Conservation (phyloP, 2,329 filamentous ascomycete species). For the Graphium sp. region DNA sequence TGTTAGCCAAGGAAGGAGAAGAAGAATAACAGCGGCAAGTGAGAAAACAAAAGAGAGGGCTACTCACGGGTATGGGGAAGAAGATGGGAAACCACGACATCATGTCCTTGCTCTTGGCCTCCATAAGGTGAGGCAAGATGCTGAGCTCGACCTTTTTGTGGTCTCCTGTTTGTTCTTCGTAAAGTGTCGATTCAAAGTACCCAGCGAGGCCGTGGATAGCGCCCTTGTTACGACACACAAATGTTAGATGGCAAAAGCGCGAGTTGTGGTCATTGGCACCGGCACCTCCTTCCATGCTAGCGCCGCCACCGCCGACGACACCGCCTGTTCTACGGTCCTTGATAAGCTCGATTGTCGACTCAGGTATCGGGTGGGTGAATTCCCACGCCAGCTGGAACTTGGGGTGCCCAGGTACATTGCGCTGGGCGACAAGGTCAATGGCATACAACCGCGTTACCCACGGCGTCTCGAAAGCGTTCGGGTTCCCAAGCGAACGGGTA, state of each 20-base stretch:
- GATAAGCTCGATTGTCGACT: constrained; percentile 34
- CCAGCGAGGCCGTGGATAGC: constrained; percentile 83
- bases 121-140: constrained; percentile 83
- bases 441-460: constrained; percentile 90
- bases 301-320: constrained; percentile 48
- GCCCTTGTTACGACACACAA: constrained; percentile 62
- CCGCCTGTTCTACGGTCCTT: constrained; percentile 44
- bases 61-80: constrained; percentile 76
- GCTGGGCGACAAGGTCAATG: constrained; percentile 66
- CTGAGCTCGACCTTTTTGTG: constrained; percentile 62
- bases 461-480: constrained; percentile 70
- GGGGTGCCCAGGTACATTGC: constrained; percentile 32
- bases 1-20: not conserved
- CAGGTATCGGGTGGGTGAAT: constrained; percentile 59
- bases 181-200: constrained; percentile 95
- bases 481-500: constrained; percentile 40
- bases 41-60: not conserved
- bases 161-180: constrained; percentile 28
- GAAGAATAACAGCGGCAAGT: not conserved
- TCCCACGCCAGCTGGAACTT: constrained; percentile 67
- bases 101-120: constrained; percentile 89
- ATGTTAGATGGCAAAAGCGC: constrained; percentile 61
- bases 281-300: constrained; percentile 57
- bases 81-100: constrained; percentile 99
- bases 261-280: constrained; percentile 86